Evolutionary conservation across 352 stramenopile genomes (phyloP).

Genomic region (Phytophthora cajani): DNA sequence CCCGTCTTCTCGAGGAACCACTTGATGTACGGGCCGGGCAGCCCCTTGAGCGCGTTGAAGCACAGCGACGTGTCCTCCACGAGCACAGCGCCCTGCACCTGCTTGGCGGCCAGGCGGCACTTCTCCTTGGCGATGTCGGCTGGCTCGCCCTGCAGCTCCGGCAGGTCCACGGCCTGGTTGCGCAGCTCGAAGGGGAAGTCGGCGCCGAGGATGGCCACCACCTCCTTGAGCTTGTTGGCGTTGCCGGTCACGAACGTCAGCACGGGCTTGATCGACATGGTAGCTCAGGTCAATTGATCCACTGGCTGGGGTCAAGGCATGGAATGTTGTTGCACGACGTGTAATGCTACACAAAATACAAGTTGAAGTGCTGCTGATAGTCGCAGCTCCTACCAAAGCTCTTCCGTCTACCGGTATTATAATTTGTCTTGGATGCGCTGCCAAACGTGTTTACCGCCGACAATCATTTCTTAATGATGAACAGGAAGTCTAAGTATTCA

Average conservation of each 20-base stretch:
- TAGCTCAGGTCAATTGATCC: slow-evolving; percentile 1
- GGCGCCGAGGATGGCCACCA: slow-evolving; percentile 80
- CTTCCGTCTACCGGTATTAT: neutral
- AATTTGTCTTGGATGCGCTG: neutral
- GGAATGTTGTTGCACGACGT: slow-evolving; percentile 35
- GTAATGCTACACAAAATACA: slow-evolving; percentile 4
- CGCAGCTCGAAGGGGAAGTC: slow-evolving; percentile 93
- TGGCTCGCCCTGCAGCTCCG: slow-evolving; percentile 97
- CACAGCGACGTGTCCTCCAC: slow-evolving; percentile 98
- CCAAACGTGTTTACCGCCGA: neutral
- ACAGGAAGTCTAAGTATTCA: no score
- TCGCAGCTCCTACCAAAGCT: neutral
- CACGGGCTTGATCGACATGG: slow-evolving; percentile 48
- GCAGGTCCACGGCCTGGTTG: slow-evolving; percentile 95
- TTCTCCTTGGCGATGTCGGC: slow-evolving; percentile 96
- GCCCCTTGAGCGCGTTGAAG: slow-evolving; percentile 95
- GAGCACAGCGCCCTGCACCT: slow-evolving; percentile 91
- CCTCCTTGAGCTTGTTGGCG: slow-evolving; percentile 85
- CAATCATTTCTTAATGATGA: no score
- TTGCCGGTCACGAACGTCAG: slow-evolving; percentile 90
- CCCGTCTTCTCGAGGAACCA: slow-evolving; percentile 98
- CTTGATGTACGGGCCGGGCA: slow-evolving; percentile 98
- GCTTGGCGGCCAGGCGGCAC: slow-evolving; percentile 88
- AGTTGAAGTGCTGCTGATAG: neutral
- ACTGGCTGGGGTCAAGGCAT: slow-evolving; percentile 3